Conservation (phyloP, 208 protist species). For the Trypanosoma boissoni region DNA sequence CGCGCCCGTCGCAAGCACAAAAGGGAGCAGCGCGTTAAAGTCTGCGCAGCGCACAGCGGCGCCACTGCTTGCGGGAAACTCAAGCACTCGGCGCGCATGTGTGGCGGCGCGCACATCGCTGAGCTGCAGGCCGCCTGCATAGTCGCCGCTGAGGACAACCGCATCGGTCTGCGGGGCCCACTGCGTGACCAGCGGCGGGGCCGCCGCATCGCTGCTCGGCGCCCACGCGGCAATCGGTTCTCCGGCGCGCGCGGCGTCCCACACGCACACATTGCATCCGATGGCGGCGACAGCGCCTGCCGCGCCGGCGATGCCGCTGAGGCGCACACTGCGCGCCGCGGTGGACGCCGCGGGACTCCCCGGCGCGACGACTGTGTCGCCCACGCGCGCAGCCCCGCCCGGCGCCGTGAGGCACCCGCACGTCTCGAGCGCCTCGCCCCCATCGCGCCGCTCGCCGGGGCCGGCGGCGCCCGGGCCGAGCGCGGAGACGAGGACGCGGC, state of each 20-base stretch:
- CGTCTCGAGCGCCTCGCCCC: constrained; percentile 29
- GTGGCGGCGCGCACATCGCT: constrained; percentile 43
- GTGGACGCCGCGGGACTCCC: constrained; percentile 57
- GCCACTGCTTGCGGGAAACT: constrained; percentile 34
- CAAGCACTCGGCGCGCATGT: constrained; percentile 16
- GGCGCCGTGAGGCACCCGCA: constrained; percentile 32
- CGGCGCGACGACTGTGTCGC: constrained; percentile 54
- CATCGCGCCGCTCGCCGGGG: constrained; percentile 32
- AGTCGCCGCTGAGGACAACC: constrained; percentile 71
- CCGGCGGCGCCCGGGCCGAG: constrained; percentile 22
- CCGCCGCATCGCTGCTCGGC: constrained; percentile 8
- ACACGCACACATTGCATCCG: constrained; percentile 52
- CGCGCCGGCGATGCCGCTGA: constrained; percentile 37
- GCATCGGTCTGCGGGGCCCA: constrained; percentile 61
- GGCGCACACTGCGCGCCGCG: constrained; percentile 54
- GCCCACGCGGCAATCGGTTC: constrained; percentile 54
- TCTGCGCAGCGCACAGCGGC: constrained; percentile 37
- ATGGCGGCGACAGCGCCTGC: constrained; percentile 39
- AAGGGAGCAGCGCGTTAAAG: constrained; percentile 73
- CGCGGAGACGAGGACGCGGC: constrained; percentile 62
- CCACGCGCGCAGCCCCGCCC: constrained; percentile 23
- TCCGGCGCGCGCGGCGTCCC: constrained; percentile 49
- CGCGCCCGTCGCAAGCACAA: constrained; percentile 44
- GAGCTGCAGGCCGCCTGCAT: constrained; percentile 61
- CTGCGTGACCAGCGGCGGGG: constrained; percentile 40